These are phyloP conservation scores for Cryptosporidium muris DNA, from an alignment of 169 alveolate genomes.

Conservation along the genomic window DNA sequence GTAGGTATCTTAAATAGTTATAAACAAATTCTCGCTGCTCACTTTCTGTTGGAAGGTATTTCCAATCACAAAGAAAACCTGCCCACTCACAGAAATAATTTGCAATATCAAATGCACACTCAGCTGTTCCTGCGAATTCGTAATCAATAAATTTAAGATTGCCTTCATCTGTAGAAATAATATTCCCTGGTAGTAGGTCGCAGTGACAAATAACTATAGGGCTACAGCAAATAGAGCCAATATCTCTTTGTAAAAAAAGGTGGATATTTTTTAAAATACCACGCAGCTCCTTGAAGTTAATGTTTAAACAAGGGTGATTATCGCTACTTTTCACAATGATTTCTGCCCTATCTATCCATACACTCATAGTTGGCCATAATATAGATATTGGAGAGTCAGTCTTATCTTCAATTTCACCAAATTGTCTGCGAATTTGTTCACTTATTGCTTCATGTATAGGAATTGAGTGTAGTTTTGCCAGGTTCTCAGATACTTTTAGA, in stretches of 20 bases:
- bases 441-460: constrained; percentile 9
- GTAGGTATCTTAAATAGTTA: constrained; percentile 9
- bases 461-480: constrained; percentile 50
- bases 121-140: constrained; percentile 59
- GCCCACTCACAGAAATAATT: constrained; percentile 69
- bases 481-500: constrained; percentile 15
- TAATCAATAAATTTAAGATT: constrained; percentile 47
- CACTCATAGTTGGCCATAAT: constrained; percentile 46
- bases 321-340: neutral
- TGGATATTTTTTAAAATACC: neutral
- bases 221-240: neutral
- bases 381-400: neutral
- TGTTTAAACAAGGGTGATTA: neutral
- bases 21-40: constrained; percentile 6
- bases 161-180: constrained; percentile 3
- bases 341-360: constrained; percentile 36
- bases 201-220: constrained; percentile 55
- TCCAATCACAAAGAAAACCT: constrained; percentile 62
- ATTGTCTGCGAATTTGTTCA: constrained; percentile 6
- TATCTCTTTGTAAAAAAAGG: neutral
- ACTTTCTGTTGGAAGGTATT: constrained; percentile 22
- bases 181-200: constrained; percentile 66
- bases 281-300: constrained; percentile 15
- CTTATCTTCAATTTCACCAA: neutral
- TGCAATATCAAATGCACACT: constrained; percentile 58